These are phyloP conservation scores for Limnanthes douglasii DNA, from an alignment of 345 rosid species.

Conservation along the genomic window DNA sequence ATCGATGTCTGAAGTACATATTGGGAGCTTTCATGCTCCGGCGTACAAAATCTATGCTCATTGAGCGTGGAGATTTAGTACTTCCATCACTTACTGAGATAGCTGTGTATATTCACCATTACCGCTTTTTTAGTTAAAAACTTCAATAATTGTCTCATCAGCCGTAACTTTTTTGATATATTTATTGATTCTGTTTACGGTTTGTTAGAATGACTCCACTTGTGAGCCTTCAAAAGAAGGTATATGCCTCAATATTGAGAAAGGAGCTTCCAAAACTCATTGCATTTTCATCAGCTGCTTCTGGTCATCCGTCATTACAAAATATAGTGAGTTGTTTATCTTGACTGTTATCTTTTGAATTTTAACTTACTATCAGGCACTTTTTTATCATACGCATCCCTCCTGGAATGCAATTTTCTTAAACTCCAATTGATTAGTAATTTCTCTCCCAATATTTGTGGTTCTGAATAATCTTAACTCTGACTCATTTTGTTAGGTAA, in stretches of 20 bases:
- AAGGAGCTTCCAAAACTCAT: conserved; percentile 83
- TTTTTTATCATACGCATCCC: conserved; percentile 4
- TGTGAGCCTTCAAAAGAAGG: conserved; percentile 58
- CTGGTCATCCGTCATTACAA: conserved; percentile 60
- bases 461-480: not conserved
- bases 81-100: conserved; percentile 81
- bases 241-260: conserved; percentile 67
- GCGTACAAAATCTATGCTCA: conserved; percentile 64
- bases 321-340: conserved; percentile 41
- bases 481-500: conserved; percentile 33
- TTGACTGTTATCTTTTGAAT: conserved; percentile 5
- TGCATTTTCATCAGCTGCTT: conserved; percentile 43
- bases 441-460: conserved; percentile 2
- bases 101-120: conserved; percentile 41
- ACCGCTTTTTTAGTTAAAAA: no score
- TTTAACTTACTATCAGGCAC: conserved; percentile 1
- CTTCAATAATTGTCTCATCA: no score
- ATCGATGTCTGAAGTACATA: conserved; percentile 35
- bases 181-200: conserved; percentile 3
- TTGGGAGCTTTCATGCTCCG: conserved; percentile 78
- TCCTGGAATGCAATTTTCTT: not conserved
- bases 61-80: conserved; percentile 51
- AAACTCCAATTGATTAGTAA: no score
- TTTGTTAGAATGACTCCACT: conserved; percentile 62
- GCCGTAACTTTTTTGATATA: not conserved